A percentile compares a stretch with the other conserved stretches of the same genome.
These are phyloP conservation scores for Fusarium paranaense DNA, from an alignment of 2,329 filamentous ascomycete species.

Conservation along the genomic window DNA sequence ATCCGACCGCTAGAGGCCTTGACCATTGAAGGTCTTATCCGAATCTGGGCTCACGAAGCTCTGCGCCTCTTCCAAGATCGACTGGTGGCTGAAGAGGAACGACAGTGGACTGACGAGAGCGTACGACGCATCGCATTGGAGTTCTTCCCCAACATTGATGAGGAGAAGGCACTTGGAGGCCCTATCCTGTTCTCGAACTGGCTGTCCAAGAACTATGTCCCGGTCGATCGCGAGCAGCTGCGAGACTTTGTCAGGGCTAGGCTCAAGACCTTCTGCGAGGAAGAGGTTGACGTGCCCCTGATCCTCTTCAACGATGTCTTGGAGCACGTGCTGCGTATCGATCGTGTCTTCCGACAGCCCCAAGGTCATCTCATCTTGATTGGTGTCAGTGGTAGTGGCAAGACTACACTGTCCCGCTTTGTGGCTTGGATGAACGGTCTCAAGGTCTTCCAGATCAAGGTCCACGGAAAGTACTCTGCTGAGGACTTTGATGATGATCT, in stretches of 20 bases:
- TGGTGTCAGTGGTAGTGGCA: slow-evolving; percentile 97
- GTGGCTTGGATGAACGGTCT: slow-evolving; percentile 99
- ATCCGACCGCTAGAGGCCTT: slow-evolving; percentile 92
- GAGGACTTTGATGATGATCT: slow-evolving; percentile 99
- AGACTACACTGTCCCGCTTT: slow-evolving; percentile 97
- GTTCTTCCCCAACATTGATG: slow-evolving; percentile 95
- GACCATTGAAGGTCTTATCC: slow-evolving; percentile 88
- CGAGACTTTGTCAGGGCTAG: slow-evolving; percentile 98
- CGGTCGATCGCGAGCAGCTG: slow-evolving; percentile 93
- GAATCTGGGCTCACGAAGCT: slow-evolving; percentile 98
- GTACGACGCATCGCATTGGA: slow-evolving; percentile 89
- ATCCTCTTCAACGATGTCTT: slow-evolving; percentile 99
- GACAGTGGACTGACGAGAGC: slow-evolving; percentile 92
- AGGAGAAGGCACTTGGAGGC: slow-evolving; percentile 86
- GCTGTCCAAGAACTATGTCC: slow-evolving; percentile 98
- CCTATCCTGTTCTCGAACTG: slow-evolving; percentile 99
- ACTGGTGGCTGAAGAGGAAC: slow-evolving; percentile 92
- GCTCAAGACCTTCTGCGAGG: slow-evolving; percentile 97
- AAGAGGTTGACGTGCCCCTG: slow-evolving; percentile 97
- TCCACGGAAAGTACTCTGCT: slow-evolving; percentile 96
- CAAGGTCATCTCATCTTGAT: slow-evolving; percentile 99
- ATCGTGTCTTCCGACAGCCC: slow-evolving; percentile 97
- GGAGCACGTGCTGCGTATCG: slow-evolving; percentile 97
- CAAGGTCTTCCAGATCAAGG: slow-evolving; percentile 99
- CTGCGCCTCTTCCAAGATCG: slow-evolving; percentile 96